Evolutionary conservation across 495 filamentous ascomycete genomes (phyloP), one percentile per base, ranked within the genome.

Genomic region (Aspergillus homomorphus): DNA sequence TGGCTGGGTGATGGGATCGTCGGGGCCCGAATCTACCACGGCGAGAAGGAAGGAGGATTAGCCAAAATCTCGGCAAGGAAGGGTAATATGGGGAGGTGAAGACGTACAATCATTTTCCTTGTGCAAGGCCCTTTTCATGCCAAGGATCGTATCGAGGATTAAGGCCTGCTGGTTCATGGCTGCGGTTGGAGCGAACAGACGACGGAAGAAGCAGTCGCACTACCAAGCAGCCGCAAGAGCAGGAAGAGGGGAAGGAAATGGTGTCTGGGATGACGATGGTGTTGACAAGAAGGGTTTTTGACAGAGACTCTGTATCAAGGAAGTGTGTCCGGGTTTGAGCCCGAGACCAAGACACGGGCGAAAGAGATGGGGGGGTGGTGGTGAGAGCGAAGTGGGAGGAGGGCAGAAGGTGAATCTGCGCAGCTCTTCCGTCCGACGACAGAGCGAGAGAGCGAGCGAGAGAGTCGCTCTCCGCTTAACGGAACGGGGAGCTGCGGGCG

Each of bases 1-100:
- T 53, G 84, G 84, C 67, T 86, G 82, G 44, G 84, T 82, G 65
- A 94, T 89, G 45, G 86, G 83, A 61, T 90, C 89, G 71, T 97
- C 94, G 20, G 90, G 90, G 66, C 93, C 92, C 45, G 89, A 89
- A 50, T 89, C 92, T 96, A 45, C 26, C 24, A 28, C n/a, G 12
- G 46, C 54, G 28, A 54, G 19, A 61, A 43, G 54, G 14, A 62
- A 59, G 41, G n/a, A 58, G 18, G 52, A 16, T 38, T 38, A 38
- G 33, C 33, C 33, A 38, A 38, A 14, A 10, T 38, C 7, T 14
- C 33, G 10, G 10, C 12, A 49, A 10, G 24, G 24, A 10, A 56
- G 5, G 60, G 62, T 41, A 55, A 49, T 53, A 53, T 21, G 53
- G 56, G 26, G 45, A 23, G 45, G 45, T 6, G 21, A 45, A 20